Conservation (phyloP, 2,329 filamentous ascomycete genomes). For the Aureobasidium vineae region DNA sequence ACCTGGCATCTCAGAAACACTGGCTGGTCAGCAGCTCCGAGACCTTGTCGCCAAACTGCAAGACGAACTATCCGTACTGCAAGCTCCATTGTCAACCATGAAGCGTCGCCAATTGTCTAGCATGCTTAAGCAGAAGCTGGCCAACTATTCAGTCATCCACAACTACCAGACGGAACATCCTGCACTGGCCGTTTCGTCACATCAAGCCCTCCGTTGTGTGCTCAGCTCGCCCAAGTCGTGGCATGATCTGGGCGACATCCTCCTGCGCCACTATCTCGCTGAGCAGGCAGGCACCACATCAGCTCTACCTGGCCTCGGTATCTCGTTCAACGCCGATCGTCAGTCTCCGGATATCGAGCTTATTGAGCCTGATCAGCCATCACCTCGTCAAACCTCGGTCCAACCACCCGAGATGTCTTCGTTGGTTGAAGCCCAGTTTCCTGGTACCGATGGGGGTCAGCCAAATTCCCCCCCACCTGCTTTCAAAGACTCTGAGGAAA, state of each 20-base stretch:
- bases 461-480: constrained; percentile 32
- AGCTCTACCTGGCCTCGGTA: constrained; percentile 30
- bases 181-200: not conserved
- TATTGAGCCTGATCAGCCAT: constrained; percentile 11
- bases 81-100: constrained; percentile 51
- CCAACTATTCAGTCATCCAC: constrained; percentile 53
- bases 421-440: constrained; percentile 34
- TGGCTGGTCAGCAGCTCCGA: constrained; percentile 53
- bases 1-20: constrained; percentile 58
- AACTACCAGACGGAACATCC: not conserved
- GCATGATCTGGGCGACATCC: constrained; percentile 37
- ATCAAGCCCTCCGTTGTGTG: constrained; percentile 26
- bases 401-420: not conserved
- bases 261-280: constrained; percentile 34
- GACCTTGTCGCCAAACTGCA: constrained; percentile 51
- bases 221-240: constrained; percentile 35
- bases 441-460: constrained; percentile 35
- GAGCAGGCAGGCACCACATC: constrained; percentile 34
- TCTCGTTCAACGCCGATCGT: constrained; percentile 33
- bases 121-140: constrained; percentile 54
- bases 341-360: constrained; percentile 3
- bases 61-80: constrained; percentile 56
- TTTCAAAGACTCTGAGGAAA: not conserved
- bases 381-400: not conserved
- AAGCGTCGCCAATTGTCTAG: constrained; percentile 53